phyloP scores from a whole-genome alignment of 225 moss, liverwort and hornwort species.

The Bryoerythrophyllum caledonicum region DNA sequence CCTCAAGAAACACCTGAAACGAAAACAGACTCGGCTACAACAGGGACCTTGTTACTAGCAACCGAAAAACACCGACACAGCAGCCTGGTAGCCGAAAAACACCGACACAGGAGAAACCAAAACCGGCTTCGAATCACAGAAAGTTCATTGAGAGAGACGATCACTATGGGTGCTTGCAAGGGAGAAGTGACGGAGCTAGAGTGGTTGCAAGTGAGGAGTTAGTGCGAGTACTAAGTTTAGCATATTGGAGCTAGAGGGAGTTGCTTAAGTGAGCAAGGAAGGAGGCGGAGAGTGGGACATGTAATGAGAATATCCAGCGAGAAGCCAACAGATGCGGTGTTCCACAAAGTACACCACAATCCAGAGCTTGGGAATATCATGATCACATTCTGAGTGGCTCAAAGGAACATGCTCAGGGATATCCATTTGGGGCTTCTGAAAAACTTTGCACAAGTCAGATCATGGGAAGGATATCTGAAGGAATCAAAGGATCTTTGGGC shows the following conservation, averaged over 20 bases:
- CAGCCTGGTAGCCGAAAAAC: too few species aligned
- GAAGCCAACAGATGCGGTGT: too few species aligned
- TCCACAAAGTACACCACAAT: too few species aligned
- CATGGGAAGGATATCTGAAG: conserved; percentile 39
- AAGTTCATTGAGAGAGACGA: neutral
- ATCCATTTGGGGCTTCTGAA: conserved; percentile 33
- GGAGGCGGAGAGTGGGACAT: neutral
- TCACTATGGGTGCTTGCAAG: neutral
- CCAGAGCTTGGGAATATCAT: neutral
- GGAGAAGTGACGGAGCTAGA: neutral
- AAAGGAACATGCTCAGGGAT: conserved; percentile 42
- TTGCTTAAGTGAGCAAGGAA: conserved; percentile 9
- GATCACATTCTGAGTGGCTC: conserved; percentile 5
- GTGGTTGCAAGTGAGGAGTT: neutral
- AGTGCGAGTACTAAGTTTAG: neutral
- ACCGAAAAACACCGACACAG: too few species aligned
- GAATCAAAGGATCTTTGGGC: conserved; percentile 36
- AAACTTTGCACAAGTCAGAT: conserved; percentile 20
- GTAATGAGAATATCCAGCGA: too few species aligned
- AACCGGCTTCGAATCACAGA: too few species aligned
- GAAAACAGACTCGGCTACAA: too few species aligned
- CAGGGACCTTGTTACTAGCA: too few species aligned
- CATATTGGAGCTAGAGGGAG: neutral
- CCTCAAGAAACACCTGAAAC: too few species aligned
- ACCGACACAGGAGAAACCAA: too few species aligned